These are phyloP conservation scores for Rubroboletus pulcherrimus DNA, from an alignment of 768 basidiomycete genomes.

Conservation along the genomic window DNA sequence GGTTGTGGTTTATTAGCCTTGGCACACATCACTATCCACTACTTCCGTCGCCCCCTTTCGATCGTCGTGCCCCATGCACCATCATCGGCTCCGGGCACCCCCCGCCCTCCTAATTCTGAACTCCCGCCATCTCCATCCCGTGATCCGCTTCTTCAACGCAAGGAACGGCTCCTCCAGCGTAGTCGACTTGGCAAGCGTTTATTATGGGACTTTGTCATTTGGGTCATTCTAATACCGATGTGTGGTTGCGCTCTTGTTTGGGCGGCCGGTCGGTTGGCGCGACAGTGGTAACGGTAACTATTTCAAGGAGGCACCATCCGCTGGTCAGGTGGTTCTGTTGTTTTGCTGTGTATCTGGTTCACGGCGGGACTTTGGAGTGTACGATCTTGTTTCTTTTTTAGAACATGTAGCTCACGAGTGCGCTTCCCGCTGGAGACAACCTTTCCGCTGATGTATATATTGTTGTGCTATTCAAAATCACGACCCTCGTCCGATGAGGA, in stretches of 20 bases:
- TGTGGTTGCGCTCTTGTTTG: slow-evolving; percentile 55
- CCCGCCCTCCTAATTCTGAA: slow-evolving; percentile 14
- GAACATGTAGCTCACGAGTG: slow-evolving; percentile 1
- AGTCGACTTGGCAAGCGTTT: slow-evolving; percentile 67
- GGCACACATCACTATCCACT: slow-evolving; percentile 77
- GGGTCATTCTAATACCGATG: slow-evolving; percentile 63
- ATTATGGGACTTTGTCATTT: slow-evolving; percentile 81
- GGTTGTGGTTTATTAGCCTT: slow-evolving; percentile 41
- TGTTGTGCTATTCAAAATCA: background rate
- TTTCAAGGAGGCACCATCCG: background rate
- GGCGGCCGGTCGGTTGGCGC: slow-evolving; percentile 49
- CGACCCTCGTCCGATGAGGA: background rate
- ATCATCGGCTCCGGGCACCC: slow-evolving; percentile 18
- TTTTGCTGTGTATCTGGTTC: background rate
- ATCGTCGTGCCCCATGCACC: slow-evolving; percentile 70
- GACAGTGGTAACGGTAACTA: slow-evolving; percentile 58
- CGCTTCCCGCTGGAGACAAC: background rate
- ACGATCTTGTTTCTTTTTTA: background rate
- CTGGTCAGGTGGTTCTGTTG: slow-evolving; percentile 5
- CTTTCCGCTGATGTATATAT: background rate
- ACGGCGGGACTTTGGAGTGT: slow-evolving; percentile 6
- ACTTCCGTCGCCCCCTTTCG: slow-evolving; percentile 77
- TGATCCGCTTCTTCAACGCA: slow-evolving; percentile 78
- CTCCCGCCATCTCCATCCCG: slow-evolving; percentile 32
- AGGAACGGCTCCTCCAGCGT: slow-evolving; percentile 81